A percentile compares a stretch with the other conserved stretches of the same genome.
Evolutionary conservation across 2,329 filamentous ascomycete species (phyloP).

Genomic region (Monilinia fructigena): DNA sequence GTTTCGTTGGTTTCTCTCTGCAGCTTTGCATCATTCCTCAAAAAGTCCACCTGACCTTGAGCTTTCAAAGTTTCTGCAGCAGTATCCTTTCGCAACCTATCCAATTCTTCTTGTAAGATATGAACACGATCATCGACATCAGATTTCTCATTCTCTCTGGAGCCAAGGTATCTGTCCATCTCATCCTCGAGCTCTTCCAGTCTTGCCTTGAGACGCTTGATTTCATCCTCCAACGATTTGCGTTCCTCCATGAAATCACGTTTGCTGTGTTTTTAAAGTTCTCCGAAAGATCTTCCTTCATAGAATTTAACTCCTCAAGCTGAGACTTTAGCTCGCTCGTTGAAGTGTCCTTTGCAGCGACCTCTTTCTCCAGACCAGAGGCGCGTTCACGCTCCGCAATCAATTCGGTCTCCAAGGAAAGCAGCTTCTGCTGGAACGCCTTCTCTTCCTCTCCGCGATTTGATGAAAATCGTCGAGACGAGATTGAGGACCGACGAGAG

Average conservation of each 20-base stretch:
- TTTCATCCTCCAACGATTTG: slow-evolving; percentile 77
- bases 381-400: slow-evolving; percentile 68
- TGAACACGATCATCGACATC: slow-evolving; percentile 67
- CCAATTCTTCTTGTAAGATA: slow-evolving; percentile 68
- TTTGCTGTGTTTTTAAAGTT: slow-evolving; percentile 88
- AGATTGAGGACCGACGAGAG: slow-evolving; percentile 59
- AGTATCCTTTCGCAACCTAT: slow-evolving; percentile 58
- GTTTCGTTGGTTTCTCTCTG: slow-evolving; percentile 59
- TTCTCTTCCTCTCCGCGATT: slow-evolving; percentile 61
- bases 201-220: slow-evolving; percentile 70
- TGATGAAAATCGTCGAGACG: slow-evolving; percentile 59
- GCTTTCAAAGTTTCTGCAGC: slow-evolving; percentile 57
- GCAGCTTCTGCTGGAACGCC: slow-evolving; percentile 58
- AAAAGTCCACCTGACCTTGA: slow-evolving; percentile 61
- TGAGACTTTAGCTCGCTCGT: slow-evolving; percentile 63
- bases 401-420: slow-evolving; percentile 75
- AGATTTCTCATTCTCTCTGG: slow-evolving; percentile 76
- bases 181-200: slow-evolving; percentile 91
- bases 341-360: slow-evolving; percentile 55
- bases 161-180: slow-evolving; percentile 79
- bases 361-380: slow-evolving; percentile 67
- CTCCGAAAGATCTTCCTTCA: slow-evolving; percentile 87
- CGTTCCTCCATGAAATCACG: slow-evolving; percentile 84
- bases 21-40: slow-evolving; percentile 58
- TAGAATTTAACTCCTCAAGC: slow-evolving; percentile 83